phyloP scores from a whole-genome alignment of 2,329 filamentous ascomycete genomes.

The Ophiostoma triangulosporum region DNA sequence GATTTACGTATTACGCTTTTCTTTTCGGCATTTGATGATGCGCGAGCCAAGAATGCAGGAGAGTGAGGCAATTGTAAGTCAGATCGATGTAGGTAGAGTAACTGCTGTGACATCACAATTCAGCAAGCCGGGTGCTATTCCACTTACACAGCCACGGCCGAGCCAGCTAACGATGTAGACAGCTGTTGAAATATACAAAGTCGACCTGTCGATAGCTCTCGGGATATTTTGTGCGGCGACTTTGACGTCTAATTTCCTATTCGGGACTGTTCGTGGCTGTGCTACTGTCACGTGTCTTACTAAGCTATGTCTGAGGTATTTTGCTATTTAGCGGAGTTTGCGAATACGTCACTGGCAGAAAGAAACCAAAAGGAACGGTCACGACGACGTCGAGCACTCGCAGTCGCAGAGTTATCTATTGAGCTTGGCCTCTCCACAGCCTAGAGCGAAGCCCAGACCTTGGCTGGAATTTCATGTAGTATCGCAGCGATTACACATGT shows the following conservation, averaged over 20 bases:
- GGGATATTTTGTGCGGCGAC: not conserved
- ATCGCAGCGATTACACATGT: not conserved
- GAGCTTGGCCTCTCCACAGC: not conserved
- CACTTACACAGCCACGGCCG: not conserved
- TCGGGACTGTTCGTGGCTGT: conserved; percentile 1
- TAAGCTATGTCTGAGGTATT: not conserved
- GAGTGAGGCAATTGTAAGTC: conserved; percentile 8
- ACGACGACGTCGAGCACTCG: too few species aligned
- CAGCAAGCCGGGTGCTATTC: not conserved
- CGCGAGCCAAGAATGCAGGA: conserved; percentile 4
- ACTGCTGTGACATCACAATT: not conserved
- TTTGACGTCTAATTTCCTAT: conserved; percentile 1
- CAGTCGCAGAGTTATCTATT: too few species aligned
- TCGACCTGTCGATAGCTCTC: not conserved
- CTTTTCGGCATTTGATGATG: not conserved
- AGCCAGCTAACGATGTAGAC: not conserved
- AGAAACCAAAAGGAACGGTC: not conserved
- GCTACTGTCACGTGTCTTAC: not conserved
- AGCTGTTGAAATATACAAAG: not conserved
- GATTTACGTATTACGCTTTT: not conserved
- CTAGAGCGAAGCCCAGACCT: not conserved
- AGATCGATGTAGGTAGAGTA: too few species aligned
- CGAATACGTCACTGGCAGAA: not conserved
- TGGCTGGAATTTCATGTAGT: not conserved
- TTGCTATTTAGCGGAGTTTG: not conserved